A percentile compares a stretch with the other conserved stretches of the same genome.
phyloP scores from a whole-genome alignment of 495 filamentous ascomycete genomes.

The Bathelium albidoporum region DNA sequence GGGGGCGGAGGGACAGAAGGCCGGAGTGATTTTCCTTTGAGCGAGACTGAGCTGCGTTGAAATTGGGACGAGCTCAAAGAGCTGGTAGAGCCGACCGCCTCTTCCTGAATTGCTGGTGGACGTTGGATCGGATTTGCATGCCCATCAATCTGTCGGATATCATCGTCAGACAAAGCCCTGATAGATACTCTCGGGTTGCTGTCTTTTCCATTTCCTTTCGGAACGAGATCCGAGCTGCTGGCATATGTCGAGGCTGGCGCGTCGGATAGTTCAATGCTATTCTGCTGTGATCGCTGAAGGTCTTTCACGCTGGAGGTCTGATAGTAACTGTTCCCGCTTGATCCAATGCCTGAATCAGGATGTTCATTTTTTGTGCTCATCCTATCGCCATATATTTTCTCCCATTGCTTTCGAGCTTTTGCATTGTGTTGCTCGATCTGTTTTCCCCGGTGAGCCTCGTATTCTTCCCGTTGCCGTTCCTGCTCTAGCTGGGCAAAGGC shows the following conservation, averaged over 20 bases:
- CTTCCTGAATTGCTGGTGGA: constrained; percentile 4
- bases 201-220: constrained; percentile 1
- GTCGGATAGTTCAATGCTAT: constrained; percentile 18
- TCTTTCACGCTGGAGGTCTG: constrained; percentile 33
- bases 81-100: not conserved
- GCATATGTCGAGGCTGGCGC: constrained; percentile 4
- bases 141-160: constrained; percentile 20
- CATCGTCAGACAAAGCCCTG: constrained; percentile 16
- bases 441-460: constrained; percentile 59
- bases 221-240: constrained; percentile 2
- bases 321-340: constrained; percentile 41
- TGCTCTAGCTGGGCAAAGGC: constrained; percentile 46
- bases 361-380: constrained; percentile 21
- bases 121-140: constrained; percentile 12
- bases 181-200: constrained; percentile 11
- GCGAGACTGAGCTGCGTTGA: not conserved
- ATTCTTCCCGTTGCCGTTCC: constrained; percentile 49
- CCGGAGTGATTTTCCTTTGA: not conserved
- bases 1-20: constrained; percentile 19
- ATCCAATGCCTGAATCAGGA: constrained; percentile 44
- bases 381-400: constrained; percentile 60
- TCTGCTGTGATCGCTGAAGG: constrained; percentile 16
- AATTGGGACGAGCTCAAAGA: not conserved
- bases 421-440: constrained; percentile 57
- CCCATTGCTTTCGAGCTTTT: constrained; percentile 66